Evolutionary conservation across 164 flowering plant genomes (phyloP).

Genomic region (Stephania cephalantha): DNA sequence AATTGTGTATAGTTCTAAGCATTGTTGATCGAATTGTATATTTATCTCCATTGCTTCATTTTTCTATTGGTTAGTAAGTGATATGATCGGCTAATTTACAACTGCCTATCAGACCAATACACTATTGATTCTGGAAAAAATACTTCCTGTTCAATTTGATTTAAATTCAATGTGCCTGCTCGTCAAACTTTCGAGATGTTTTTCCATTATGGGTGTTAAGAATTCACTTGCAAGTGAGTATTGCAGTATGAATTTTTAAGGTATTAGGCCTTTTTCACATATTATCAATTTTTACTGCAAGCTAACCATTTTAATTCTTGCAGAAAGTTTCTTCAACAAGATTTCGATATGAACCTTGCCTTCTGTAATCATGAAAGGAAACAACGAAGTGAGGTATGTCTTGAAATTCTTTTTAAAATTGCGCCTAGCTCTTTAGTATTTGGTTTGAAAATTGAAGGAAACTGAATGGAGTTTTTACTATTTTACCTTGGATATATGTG

Average conservation of each 20-base stretch:
- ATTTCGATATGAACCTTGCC: conserved; percentile 86
- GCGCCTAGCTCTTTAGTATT: not conserved
- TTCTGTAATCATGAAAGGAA: conserved; percentile 72
- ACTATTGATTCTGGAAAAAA: too few species aligned
- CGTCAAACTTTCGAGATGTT: not conserved
- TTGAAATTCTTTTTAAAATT: not conserved
- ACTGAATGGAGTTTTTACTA: not conserved
- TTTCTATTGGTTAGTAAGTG: too few species aligned
- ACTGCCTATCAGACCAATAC: too few species aligned
- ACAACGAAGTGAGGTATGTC: conserved; percentile 75
- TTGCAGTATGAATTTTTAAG: not conserved
- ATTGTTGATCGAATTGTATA: too few species aligned
- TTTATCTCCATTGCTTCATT: too few species aligned
- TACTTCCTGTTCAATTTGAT: too few species aligned
- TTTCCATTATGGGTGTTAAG: not conserved
- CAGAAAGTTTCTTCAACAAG: conserved; percentile 87
- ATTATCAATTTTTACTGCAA: not conserved
- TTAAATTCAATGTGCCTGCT: not conserved
- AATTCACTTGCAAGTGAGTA: not conserved
- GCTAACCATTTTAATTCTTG: conserved; percentile 9
- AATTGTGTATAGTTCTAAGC: too few species aligned
- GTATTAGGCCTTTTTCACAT: not conserved
- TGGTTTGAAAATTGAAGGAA: not conserved
- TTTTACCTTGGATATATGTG: not conserved
- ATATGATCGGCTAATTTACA: too few species aligned